These are phyloP conservation scores for Themeda triandra DNA, from an alignment of 176 grass and related monocot species.

Conservation along the genomic window DNA sequence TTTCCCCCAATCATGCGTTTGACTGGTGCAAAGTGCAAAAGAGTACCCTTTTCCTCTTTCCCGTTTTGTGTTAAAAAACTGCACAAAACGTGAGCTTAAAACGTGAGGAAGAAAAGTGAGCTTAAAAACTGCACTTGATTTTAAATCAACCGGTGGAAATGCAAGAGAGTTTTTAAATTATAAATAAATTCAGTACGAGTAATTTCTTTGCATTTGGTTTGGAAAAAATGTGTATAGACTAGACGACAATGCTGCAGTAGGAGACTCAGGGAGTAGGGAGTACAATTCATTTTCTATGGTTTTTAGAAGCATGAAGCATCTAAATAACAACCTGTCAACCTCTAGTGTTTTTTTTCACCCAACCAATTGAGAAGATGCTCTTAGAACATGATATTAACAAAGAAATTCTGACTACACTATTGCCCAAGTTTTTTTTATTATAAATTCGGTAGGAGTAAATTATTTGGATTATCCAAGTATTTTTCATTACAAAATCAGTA, in stretches of 20 bases:
- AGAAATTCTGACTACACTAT: too few species aligned
- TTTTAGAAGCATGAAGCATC: background rate
- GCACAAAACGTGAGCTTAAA: background rate
- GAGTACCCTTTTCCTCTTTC: background rate
- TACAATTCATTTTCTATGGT: background rate
- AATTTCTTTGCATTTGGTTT: background rate
- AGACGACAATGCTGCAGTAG: background rate
- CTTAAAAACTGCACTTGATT: too few species aligned
- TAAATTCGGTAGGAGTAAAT: too few species aligned
- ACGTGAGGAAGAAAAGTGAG: background rate
- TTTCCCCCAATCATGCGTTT: background rate
- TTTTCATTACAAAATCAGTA: too few species aligned
- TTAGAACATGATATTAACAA: too few species aligned
- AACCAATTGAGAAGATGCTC: too few species aligned
- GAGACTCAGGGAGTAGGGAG: too few species aligned
- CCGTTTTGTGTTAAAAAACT: background rate
- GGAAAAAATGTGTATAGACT: too few species aligned
- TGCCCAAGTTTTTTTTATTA: too few species aligned
- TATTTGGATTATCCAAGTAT: too few species aligned
- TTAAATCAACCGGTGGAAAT: too few species aligned
- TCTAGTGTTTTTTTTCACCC: too few species aligned
- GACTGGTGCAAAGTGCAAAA: slow-evolving; percentile 2
- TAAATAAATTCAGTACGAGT: background rate
- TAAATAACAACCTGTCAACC: background rate
- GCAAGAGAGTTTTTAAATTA: background rate